Evolutionary conservation across 2,329 filamentous ascomycete species (phyloP).

Genomic region (Colletotrichum orchidophilum): DNA sequence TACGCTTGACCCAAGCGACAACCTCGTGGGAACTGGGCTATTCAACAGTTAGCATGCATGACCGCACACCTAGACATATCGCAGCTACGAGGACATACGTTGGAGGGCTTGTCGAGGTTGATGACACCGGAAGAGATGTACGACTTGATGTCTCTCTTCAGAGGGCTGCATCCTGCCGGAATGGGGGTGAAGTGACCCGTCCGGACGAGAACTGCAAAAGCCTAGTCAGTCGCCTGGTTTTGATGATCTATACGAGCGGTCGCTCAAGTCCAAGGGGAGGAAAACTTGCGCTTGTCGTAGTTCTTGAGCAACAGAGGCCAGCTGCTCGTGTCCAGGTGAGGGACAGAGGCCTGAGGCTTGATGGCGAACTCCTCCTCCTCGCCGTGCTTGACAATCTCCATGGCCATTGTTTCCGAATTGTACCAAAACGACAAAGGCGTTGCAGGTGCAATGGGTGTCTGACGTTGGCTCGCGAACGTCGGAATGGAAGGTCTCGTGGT

Average conservation of each 20-base stretch:
- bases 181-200: slow-evolving; percentile 98
- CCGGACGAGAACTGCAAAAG: slow-evolving; percentile 79
- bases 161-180: slow-evolving; percentile 87
- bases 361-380: slow-evolving; percentile 82
- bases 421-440: slow-evolving; percentile 12
- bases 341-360: slow-evolving; percentile 87
- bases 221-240: slow-evolving; percentile 34
- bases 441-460: slow-evolving; percentile 15
- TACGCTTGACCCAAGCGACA: slow-evolving; percentile 98
- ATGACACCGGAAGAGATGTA: slow-evolving; percentile 98
- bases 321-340: slow-evolving; percentile 83
- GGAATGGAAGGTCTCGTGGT: slow-evolving; percentile 29
- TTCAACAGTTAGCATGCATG: slow-evolving; percentile 2
- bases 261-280: slow-evolving; percentile 13
- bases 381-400: slow-evolving; percentile 55
- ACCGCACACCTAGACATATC: neutral
- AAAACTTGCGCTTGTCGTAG: slow-evolving; percentile 84
- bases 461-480: slow-evolving; percentile 33
- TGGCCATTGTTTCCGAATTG: slow-evolving; percentile 48
- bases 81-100: slow-evolving; percentile 15
- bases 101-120: slow-evolving; percentile 81
- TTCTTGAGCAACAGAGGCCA: slow-evolving; percentile 97
- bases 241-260: slow-evolving; percentile 33
- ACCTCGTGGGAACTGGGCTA: slow-evolving; percentile 82
- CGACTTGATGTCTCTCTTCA: slow-evolving; percentile 94